phyloP scores from a whole-genome alignment of 164 flowering plant genomes.

The Vitis vinifera region ASM3070453v1 NC_081811.1:21894501-21895000 shows the following conservation, averaged over 20 bases:
- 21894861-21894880: slow-evolving; percentile 71
- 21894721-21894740: slow-evolving; percentile 74
- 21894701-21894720: slow-evolving; percentile 68
- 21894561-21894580: slow-evolving; percentile 79
- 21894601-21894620: slow-evolving; percentile 71
- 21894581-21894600: slow-evolving; percentile 72
- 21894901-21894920: slow-evolving; percentile 89
- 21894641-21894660: slow-evolving; percentile 88
- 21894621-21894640: slow-evolving; percentile 65
- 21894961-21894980: slow-evolving; percentile 65
- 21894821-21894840: slow-evolving; percentile 85
- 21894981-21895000: slow-evolving; percentile 63
- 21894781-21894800: slow-evolving; percentile 75
- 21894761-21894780: slow-evolving; percentile 91
- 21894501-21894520: slow-evolving; percentile 57
- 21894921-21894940: slow-evolving; percentile 85
- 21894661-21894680: slow-evolving; percentile 93
- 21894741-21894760: slow-evolving; percentile 66
- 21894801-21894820: slow-evolving; percentile 71
- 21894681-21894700: slow-evolving; percentile 80
- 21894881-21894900: slow-evolving; percentile 92
- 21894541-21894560: slow-evolving; percentile 99
- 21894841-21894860: slow-evolving; percentile 70
- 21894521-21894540: slow-evolving; percentile 92
- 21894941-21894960: slow-evolving; percentile 63